These are phyloP conservation scores for Backusella parvicylindrica DNA, from an alignment of 192 early-diverging fungal genomes.

Conservation along the genomic window DNA sequence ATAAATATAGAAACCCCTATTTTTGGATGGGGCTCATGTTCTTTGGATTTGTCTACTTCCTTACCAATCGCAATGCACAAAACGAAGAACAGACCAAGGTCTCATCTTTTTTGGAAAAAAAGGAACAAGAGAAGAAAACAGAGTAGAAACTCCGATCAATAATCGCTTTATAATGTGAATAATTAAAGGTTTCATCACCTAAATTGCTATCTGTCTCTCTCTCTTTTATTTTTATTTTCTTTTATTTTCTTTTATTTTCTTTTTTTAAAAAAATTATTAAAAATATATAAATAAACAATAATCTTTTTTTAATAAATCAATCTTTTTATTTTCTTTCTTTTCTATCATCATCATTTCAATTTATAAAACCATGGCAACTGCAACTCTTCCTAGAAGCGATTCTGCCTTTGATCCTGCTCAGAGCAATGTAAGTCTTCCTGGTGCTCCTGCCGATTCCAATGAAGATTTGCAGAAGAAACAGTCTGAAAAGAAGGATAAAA, in stretches of 20 bases:
- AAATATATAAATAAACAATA: neutral
- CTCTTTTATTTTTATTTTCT: neutral
- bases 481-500: slow-evolving; percentile 10
- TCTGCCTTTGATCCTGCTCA: neutral
- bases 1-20: slow-evolving; percentile 21
- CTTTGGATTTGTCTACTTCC: neutral
- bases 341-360: neutral
- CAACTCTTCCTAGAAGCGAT: neutral
- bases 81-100: slow-evolving; percentile 6
- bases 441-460: neutral
- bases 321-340: neutral
- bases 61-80: slow-evolving; percentile 1
- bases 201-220: too few species aligned
- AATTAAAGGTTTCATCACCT: neutral
- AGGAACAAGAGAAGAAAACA: slow-evolving; percentile 10
- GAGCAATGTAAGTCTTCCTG: neutral
- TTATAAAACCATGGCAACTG: neutral
- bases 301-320: neutral
- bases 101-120: slow-evolving; percentile 17
- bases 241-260: neutral
- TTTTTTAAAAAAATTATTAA: neutral
- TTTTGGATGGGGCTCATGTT: slow-evolving; percentile 10
- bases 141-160: neutral
- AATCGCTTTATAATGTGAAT: neutral
- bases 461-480: neutral